A percentile compares a stretch with the other conserved stretches of the same genome.
Evolutionary conservation across 441 rosid species (phyloP).

Genomic region (Sinapis alba): DNA sequence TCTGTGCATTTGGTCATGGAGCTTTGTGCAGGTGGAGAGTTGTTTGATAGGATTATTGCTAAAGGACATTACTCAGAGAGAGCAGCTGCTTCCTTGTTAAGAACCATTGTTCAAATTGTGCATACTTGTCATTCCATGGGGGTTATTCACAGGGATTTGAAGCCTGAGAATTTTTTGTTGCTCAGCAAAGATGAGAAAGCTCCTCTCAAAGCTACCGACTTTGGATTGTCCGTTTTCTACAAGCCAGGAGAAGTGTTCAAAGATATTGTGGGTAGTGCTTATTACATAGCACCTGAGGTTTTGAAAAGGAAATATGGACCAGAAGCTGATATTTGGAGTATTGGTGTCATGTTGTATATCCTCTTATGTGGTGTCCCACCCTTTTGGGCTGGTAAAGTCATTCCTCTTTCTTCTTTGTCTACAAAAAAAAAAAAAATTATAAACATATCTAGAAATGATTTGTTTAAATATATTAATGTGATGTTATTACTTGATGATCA

Average conservation of each 20-base stretch:
- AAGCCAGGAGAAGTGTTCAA: constrained; percentile 52
- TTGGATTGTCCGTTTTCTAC: constrained; percentile 56
- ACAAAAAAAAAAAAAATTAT: background rate
- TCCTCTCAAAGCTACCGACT: constrained; percentile 61
- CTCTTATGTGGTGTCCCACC: constrained; percentile 43
- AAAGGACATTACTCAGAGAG: constrained; percentile 61
- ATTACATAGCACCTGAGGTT: constrained; percentile 45
- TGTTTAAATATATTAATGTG: background rate
- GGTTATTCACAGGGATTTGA: constrained; percentile 54
- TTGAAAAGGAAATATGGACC: constrained; percentile 48
- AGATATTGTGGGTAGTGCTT: constrained; percentile 48
- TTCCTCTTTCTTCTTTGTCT: background rate
- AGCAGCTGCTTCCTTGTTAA: constrained; percentile 53
- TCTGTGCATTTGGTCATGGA: constrained; percentile 59
- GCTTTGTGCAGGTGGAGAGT: constrained; percentile 60
- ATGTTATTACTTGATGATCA: constrained; percentile 23
- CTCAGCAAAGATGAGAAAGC: constrained; percentile 54
- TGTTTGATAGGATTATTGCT: constrained; percentile 56
- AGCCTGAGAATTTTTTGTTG: constrained; percentile 56
- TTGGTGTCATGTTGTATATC: constrained; percentile 47
- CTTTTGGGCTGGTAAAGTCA: constrained; percentile 41
- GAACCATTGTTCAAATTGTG: constrained; percentile 56
- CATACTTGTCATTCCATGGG: constrained; percentile 64
- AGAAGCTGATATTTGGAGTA: constrained; percentile 47
- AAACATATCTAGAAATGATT: background rate